Evolutionary conservation across 306 rosid species (phyloP).

Genomic region (Lupinus albus): DNA sequence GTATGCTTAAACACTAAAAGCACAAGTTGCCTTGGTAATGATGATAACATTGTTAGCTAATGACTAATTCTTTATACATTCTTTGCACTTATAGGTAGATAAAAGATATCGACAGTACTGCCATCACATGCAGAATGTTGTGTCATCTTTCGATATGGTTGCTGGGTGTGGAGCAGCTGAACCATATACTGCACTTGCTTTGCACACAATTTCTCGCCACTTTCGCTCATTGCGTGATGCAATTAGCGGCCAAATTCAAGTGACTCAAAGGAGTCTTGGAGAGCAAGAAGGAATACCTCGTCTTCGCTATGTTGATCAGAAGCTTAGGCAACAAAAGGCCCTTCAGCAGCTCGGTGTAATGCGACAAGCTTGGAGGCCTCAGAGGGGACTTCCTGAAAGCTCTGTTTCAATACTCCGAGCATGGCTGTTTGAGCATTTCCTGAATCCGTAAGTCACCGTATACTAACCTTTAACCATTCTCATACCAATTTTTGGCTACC

Average conservation of each 20-base stretch:
- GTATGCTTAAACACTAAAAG: conserved; percentile 5
- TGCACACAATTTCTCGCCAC: conserved; percentile 72
- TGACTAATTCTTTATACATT: conserved; percentile 16
- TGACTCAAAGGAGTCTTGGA: conserved; percentile 63
- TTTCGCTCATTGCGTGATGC: conserved; percentile 82
- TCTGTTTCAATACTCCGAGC: conserved; percentile 92
- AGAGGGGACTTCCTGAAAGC: conserved; percentile 89
- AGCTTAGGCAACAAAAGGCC: conserved; percentile 83
- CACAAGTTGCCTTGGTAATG: neutral
- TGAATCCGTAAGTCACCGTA: conserved; percentile 73
- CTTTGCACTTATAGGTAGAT: conserved; percentile 64
- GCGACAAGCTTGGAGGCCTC: conserved; percentile 93
- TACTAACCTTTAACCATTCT: neutral
- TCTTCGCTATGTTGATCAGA: conserved; percentile 92
- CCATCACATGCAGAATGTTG: conserved; percentile 77
- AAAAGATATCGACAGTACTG: conserved; percentile 76
- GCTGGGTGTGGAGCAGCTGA: conserved; percentile 84
- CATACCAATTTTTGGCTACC: neutral
- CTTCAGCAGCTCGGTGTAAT: conserved; percentile 83
- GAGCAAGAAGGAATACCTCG: conserved; percentile 94
- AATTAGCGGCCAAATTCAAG: conserved; percentile 69
- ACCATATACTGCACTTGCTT: conserved; percentile 71
- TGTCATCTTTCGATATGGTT: conserved; percentile 70
- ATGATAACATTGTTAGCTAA: neutral
- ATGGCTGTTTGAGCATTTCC: conserved; percentile 92